phyloP scores from a whole-genome alignment of 305 asterid genomes.

The Solanum hybrid region DNA sequence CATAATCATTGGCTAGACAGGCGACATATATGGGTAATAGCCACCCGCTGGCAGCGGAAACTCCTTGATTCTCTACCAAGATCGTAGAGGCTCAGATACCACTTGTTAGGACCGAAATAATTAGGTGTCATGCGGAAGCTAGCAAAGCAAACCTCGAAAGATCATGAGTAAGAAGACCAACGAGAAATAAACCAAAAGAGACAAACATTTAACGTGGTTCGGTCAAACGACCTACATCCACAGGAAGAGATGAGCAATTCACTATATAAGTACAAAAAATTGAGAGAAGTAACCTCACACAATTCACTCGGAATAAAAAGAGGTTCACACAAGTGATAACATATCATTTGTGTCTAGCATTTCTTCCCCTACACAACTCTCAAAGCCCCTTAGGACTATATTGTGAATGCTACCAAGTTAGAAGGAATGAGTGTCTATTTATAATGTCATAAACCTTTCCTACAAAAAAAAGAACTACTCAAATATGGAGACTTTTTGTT shows the following conservation, averaged over 20 bases:
- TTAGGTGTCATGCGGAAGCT: neutral
- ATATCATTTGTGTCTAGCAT: neutral
- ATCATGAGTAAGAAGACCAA: neutral
- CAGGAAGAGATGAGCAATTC: neutral
- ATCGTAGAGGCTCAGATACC: neutral
- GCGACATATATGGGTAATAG: neutral
- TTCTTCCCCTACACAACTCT: no score
- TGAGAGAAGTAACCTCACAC: neutral
- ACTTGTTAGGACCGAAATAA: neutral
- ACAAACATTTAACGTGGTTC: neutral
- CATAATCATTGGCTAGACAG: no score
- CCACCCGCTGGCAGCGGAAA: neutral
- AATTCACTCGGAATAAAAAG: neutral
- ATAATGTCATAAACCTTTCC: no score
- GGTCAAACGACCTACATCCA: neutral
- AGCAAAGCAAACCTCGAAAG: neutral
- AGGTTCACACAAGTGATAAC: neutral
- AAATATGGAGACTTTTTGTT: no score
- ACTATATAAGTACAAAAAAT: neutral
- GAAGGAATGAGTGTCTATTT: no score
- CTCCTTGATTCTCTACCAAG: neutral
- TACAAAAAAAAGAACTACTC: no score
- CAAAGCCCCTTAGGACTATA: no score
- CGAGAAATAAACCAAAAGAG: neutral
- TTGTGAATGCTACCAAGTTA: no score